phyloP scores from a whole-genome alignment of 1,139 yeast genomes.

The Wickerhamomyces sp. region DNA sequence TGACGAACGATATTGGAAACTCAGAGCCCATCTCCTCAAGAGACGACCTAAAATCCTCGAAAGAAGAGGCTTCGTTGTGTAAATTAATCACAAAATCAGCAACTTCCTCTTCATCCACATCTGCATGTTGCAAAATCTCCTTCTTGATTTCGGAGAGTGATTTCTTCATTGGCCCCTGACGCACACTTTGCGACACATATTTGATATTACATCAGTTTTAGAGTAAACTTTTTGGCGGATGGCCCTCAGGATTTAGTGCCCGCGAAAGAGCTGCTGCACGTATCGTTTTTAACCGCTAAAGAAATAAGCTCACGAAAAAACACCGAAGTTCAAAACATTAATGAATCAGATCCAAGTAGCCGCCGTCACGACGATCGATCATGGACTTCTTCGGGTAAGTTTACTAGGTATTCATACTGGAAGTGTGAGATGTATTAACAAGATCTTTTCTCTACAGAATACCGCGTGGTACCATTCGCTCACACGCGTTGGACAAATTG shows the following conservation, averaged over 20 bases:
- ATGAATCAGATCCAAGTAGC: no score
- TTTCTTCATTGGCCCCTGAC: no score
- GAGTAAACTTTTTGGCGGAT: no score
- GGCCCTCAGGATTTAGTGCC: no score
- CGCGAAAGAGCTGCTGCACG: no score
- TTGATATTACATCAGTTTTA: no score
- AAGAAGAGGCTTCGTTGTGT: slow-evolving; percentile 32
- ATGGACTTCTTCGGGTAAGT: slow-evolving; percentile 1
- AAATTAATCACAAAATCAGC: slow-evolving; percentile 54
- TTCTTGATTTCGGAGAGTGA: slow-evolving; percentile 6
- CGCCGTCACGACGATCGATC: not conserved
- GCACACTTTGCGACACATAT: no score
- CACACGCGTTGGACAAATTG: slow-evolving; percentile 21
- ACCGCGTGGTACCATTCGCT: slow-evolving; percentile 21
- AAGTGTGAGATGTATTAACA: not conserved
- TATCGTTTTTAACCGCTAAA: no score
- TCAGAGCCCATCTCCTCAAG: slow-evolving; percentile 60
- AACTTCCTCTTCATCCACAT: slow-evolving; percentile 40
- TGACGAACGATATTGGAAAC: slow-evolving; percentile 33
- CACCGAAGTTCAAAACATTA: no score
- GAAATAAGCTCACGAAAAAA: no score
- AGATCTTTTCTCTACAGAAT: slow-evolving; percentile 9
- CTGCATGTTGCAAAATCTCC: slow-evolving; percentile 17
- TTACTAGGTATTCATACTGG: no score
- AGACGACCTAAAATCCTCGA: slow-evolving; percentile 36